These are phyloP conservation scores for Avicennia marina DNA, from an alignment of 257 asterid genomes.

Conservation along the genomic window DNA sequence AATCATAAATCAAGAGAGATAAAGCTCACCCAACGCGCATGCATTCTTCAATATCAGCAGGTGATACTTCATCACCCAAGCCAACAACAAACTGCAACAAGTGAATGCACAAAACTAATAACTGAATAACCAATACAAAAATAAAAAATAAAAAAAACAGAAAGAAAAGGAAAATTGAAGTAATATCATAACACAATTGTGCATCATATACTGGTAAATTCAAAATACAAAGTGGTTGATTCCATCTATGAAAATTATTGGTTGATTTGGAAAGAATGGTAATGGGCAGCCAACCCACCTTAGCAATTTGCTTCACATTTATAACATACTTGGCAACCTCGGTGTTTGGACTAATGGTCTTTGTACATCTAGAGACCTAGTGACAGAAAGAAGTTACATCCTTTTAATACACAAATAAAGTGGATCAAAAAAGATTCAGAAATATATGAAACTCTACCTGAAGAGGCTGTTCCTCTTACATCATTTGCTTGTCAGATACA, in stretches of 20 bases:
- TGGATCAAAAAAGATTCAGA: background rate
- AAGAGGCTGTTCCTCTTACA: slow-evolving; percentile 96
- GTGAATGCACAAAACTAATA: too few species aligned
- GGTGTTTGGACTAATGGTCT: slow-evolving; percentile 74
- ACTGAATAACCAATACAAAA: slow-evolving; percentile 18
- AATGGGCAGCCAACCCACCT: too few species aligned
- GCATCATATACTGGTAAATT: background rate
- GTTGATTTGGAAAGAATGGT: too few species aligned
- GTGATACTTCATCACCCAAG: slow-evolving; percentile 81
- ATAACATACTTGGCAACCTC: slow-evolving; percentile 67
- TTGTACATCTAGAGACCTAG: slow-evolving; percentile 85
- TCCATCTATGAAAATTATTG: too few species aligned
- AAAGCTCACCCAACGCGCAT: slow-evolving; percentile 78
- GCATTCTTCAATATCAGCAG: slow-evolving; percentile 92
- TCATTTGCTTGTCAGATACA: slow-evolving; percentile 97
- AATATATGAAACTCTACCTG: slow-evolving; percentile 38
- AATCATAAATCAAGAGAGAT: too few species aligned
- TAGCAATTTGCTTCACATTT: slow-evolving; percentile 73
- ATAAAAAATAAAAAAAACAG: background rate
- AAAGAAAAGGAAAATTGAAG: background rate
- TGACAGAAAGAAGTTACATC: slow-evolving; percentile 1
- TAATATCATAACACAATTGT: background rate
- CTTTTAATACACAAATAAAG: background rate
- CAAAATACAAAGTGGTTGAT: too few species aligned
- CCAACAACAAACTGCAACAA: slow-evolving; percentile 89